A percentile compares a stretch with the other conserved stretches of the same genome.
These are phyloP conservation scores for Diatrype stigma DNA, from an alignment of 2,329 filamentous ascomycete species.

Conservation along the genomic window DNA sequence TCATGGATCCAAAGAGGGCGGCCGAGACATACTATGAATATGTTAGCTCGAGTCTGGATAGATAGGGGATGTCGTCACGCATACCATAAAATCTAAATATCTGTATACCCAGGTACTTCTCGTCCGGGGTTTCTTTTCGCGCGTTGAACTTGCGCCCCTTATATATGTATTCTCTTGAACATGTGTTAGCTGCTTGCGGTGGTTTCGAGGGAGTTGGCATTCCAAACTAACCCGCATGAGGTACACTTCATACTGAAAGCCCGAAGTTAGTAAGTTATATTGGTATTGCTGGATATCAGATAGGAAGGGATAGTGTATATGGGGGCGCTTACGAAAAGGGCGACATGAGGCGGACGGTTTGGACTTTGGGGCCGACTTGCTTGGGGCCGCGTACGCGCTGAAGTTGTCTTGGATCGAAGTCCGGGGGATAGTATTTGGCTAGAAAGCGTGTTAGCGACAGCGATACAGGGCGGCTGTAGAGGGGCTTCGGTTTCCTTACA, in stretches of 20 bases:
- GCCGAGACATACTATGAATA: conserved; percentile 5
- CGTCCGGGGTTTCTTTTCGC: conserved; percentile 82
- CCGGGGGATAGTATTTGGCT: conserved; percentile 61
- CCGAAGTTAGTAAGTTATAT: background rate
- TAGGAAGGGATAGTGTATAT: conserved; percentile 27
- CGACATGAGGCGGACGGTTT: conserved; percentile 87
- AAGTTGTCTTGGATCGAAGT: conserved; percentile 88
- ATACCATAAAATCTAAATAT: conserved; percentile 73
- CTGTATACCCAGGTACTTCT: conserved; percentile 83
- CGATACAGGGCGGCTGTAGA: background rate
- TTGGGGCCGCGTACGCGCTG: conserved; percentile 66
- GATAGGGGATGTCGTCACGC: background rate
- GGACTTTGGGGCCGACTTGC: conserved; percentile 70
- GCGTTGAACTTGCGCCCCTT: conserved; percentile 95
- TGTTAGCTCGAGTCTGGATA: conserved; percentile 1
- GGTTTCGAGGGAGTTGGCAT: background rate
- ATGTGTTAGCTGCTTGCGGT: conserved; percentile 43
- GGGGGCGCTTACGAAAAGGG: conserved; percentile 60
- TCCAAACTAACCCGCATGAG: conserved; percentile 33
- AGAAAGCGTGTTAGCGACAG: background rate
- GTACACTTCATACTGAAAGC: conserved; percentile 34
- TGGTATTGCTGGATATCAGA: conserved; percentile 20
- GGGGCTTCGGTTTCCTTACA: background rate
- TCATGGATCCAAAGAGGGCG: no score
- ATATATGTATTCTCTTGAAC: conserved; percentile 70